Conservation (phyloP, 1,284 basidiomycete genomes). For the Irpex rosettiformis region DNA sequence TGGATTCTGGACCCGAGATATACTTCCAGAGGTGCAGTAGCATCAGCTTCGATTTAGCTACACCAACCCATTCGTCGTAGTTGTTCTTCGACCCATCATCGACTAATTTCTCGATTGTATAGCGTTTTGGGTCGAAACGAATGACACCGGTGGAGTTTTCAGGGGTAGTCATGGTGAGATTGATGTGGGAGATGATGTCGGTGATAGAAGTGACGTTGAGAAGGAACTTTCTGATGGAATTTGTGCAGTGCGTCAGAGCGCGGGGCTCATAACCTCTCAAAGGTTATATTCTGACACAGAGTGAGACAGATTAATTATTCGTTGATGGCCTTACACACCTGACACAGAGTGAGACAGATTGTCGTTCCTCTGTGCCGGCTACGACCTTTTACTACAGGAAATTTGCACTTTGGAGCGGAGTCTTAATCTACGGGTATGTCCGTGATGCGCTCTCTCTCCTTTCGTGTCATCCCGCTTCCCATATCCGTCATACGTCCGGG, state of each 20-base stretch:
- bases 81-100: background rate
- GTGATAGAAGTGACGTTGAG: too few species aligned
- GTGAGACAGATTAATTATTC: background rate
- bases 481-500: background rate
- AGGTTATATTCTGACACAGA: background rate
- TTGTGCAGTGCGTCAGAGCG: too few species aligned
- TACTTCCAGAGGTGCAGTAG: background rate
- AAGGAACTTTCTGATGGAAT: too few species aligned
- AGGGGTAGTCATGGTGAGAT: too few species aligned
- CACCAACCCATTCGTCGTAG: background rate
- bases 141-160: too few species aligned
- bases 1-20: background rate
- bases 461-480: too few species aligned
- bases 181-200: too few species aligned
- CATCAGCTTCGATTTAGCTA: background rate
- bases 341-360: background rate
- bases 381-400: background rate
- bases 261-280: too few species aligned
- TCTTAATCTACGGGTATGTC: background rate
- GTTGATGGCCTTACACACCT: background rate
- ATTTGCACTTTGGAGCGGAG: background rate
- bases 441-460: background rate
- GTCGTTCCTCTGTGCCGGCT: background rate
- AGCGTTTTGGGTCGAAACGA: too few species aligned
- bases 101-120: background rate